A percentile compares a stretch with the other conserved stretches of the same genome.
Evolutionary conservation across 805 yeast species (phyloP).

Genomic region (Saccharomyces eubayanus): DNA sequence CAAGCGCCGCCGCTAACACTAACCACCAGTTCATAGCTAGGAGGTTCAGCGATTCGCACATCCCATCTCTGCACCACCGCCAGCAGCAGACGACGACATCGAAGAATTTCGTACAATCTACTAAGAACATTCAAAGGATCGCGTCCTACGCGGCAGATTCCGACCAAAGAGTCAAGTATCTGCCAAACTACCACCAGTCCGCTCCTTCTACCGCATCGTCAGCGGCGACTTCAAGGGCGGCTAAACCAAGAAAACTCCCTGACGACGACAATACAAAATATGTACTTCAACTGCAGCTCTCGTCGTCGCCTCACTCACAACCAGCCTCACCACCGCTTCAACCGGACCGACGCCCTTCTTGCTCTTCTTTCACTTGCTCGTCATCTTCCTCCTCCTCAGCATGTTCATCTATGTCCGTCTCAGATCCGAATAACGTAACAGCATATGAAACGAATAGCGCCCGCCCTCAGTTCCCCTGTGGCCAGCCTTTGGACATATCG

Average conservation of each 20-base stretch:
- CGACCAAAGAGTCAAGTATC: constrained; percentile 1
- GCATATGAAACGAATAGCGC: neutral
- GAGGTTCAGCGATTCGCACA: constrained; percentile 5
- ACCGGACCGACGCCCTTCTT: neutral
- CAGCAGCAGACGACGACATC: neutral
- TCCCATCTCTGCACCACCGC: neutral
- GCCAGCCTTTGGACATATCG: neutral
- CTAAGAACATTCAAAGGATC: constrained; percentile 1
- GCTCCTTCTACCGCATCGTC: constrained; percentile 9
- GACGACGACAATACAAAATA: neutral
- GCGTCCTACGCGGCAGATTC: constrained; percentile 8
- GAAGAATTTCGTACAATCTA: neutral
- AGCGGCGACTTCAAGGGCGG: neutral
- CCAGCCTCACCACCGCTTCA: neutral
- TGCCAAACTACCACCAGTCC: constrained; percentile 14
- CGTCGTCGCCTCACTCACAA: neutral
- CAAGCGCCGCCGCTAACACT: neutral
- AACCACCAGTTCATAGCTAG: neutral
- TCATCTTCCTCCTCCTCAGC: neutral
- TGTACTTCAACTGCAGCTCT: neutral
- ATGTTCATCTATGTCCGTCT: neutral
- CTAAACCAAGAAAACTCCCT: neutral
- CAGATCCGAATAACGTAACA: neutral
- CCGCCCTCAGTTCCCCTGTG: neutral
- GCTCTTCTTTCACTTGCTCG: neutral